Evolutionary conservation across 176 grass and related monocot genomes (phyloP).

Genomic region (Typha latifolia): DNA sequence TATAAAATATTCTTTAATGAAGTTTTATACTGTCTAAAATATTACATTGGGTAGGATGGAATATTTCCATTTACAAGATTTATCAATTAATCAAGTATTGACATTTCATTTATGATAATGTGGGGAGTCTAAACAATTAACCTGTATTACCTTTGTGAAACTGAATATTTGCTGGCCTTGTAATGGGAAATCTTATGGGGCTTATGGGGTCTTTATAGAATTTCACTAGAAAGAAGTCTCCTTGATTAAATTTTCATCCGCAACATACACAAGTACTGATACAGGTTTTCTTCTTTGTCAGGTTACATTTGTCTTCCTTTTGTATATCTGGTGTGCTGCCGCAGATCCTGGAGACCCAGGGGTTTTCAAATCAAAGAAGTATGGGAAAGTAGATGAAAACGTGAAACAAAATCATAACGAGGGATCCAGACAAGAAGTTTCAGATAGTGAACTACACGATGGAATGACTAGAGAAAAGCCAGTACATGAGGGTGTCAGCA

Average conservation of each 20-base stretch:
- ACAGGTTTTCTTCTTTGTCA: constrained; percentile 21
- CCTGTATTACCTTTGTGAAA: neutral
- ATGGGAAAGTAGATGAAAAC: constrained; percentile 37
- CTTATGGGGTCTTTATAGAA: neutral
- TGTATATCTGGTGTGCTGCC: constrained; percentile 88
- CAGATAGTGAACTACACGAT: constrained; percentile 35
- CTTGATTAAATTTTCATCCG: neutral
- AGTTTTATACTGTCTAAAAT: no score
- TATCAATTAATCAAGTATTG: neutral
- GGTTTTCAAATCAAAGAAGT: constrained; percentile 49
- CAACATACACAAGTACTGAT: neutral
- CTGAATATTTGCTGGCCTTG: neutral
- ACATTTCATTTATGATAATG: neutral
- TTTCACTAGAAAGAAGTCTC: neutral
- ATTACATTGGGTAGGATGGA: no score
- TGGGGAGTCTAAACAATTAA: neutral
- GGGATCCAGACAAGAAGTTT: constrained; percentile 9
- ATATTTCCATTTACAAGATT: neutral
- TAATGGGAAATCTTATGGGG: neutral
- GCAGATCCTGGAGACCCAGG: constrained; percentile 87
- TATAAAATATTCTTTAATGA: no score
- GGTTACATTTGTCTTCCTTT: constrained; percentile 57
- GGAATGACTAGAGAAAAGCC: constrained; percentile 20
- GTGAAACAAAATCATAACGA: constrained; percentile 23
- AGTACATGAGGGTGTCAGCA: constrained; percentile 20